Evolutionary conservation across 352 stramenopile genomes (phyloP).

Genomic region (Phytophthora pinifolia): DNA sequence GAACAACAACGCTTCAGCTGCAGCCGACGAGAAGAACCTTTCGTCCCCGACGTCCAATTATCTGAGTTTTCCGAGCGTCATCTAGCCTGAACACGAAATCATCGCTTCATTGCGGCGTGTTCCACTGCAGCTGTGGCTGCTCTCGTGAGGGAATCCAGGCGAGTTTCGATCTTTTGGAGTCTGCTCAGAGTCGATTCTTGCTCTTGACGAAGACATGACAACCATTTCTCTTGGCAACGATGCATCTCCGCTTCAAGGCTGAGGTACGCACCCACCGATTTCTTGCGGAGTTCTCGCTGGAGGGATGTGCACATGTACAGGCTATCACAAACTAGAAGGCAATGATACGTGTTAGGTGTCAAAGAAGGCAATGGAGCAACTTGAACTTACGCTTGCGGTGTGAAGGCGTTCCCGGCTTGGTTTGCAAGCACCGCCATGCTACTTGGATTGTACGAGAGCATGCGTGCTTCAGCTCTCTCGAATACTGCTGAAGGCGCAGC

Average conservation of each 20-base stretch:
- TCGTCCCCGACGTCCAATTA: slow-evolving; percentile 23
- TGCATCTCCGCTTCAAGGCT: slow-evolving; percentile 45
- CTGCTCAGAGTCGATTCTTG: slow-evolving; percentile 42
- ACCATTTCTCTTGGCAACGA: slow-evolving; percentile 43
- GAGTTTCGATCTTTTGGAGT: slow-evolving; percentile 41
- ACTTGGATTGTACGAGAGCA: slow-evolving; percentile 68
- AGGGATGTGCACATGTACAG: slow-evolving; percentile 40
- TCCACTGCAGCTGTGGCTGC: slow-evolving; percentile 18
- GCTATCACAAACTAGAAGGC: slow-evolving; percentile 22
- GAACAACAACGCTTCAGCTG: slow-evolving; percentile 19
- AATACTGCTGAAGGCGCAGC: slow-evolving; percentile 45
- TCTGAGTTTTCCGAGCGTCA: slow-evolving; percentile 47
- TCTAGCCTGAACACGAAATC: slow-evolving; percentile 11
- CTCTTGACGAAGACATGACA: slow-evolving; percentile 46
- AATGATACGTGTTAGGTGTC: slow-evolving; percentile 8
- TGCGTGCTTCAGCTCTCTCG: slow-evolving; percentile 38
- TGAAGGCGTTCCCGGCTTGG: slow-evolving; percentile 2
- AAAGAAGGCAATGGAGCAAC: background rate
- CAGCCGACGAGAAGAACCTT: slow-evolving; percentile 23
- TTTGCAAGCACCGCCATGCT: slow-evolving; percentile 42
- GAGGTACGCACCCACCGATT: slow-evolving; percentile 42
- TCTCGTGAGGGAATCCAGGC: slow-evolving; percentile 38
- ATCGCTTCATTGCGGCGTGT: slow-evolving; percentile 10
- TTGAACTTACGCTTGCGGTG: slow-evolving; percentile 31
- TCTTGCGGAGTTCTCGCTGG: slow-evolving; percentile 54